Conservation (phyloP, 2,329 filamentous ascomycete species). For the Arthrinium phaeospermum region DNA sequence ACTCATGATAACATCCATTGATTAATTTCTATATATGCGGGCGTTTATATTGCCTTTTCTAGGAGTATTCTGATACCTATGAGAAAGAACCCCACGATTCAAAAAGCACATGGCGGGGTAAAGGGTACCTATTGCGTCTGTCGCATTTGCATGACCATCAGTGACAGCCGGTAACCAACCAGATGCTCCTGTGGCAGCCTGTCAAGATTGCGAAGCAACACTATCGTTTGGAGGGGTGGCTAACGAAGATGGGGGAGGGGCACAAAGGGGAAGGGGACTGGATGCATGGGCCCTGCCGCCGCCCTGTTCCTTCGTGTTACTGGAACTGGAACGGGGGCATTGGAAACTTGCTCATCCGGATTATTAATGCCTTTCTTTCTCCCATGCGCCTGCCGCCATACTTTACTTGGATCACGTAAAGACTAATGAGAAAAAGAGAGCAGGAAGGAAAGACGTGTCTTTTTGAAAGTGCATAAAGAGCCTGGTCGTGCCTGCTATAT, state of each 20-base stretch:
- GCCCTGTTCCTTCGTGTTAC: not conserved
- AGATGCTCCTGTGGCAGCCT: not conserved
- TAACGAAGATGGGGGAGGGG: not conserved
- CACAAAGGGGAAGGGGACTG: not conserved
- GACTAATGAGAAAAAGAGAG: not conserved
- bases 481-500: too few species aligned
- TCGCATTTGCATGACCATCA: not conserved
- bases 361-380: conserved; percentile 14
- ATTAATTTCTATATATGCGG: too few species aligned
- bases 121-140: not conserved
- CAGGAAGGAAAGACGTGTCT: not conserved
- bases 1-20: not conserved
- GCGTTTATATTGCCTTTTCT: too few species aligned
- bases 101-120: not conserved
- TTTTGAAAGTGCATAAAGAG: conserved; percentile 8
- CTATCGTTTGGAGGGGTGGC: not conserved
- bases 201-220: conserved; percentile 10
- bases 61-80: too few species aligned
- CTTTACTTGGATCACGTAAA: conserved; percentile 7
- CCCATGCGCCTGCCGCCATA: not conserved
- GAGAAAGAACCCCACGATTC: not conserved
- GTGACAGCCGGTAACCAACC: not conserved
- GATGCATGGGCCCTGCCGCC: not conserved
- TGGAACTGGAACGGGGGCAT: not conserved
- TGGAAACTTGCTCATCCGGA: conserved; percentile 14